phyloP scores from a whole-genome alignment of 768 basidiomycete species.

The Trametes gibbosa region DNA sequence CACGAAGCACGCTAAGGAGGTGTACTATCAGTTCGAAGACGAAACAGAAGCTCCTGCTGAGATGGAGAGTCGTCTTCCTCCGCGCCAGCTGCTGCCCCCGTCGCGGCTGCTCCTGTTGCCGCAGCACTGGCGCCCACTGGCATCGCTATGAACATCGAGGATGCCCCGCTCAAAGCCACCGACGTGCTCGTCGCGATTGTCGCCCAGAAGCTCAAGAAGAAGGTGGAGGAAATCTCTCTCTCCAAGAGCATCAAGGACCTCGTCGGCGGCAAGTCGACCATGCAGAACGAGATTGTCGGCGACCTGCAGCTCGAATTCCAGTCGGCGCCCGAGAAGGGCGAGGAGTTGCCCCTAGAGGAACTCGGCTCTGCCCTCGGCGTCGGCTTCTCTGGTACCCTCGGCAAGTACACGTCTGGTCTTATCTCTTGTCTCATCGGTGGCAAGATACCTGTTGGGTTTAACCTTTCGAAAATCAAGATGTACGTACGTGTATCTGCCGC shows the following conservation, averaged over 20 bases:
- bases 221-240: conserved; percentile 80
- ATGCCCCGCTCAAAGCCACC: conserved; percentile 86
- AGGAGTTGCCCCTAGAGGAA: conserved; percentile 95
- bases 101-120: conserved; percentile 41
- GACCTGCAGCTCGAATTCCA: conserved; percentile 94
- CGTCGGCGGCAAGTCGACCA: conserved; percentile 95
- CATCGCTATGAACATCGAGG: conserved; percentile 75
- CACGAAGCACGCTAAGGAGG: conserved; percentile 93
- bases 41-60: conserved; percentile 50
- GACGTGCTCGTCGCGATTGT: conserved; percentile 88
- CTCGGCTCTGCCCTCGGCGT: conserved; percentile 80
- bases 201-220: conserved; percentile 98
- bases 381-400: conserved; percentile 82
- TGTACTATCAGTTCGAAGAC: conserved; percentile 97
- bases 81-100: conserved; percentile 38
- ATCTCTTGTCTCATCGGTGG: conserved; percentile 88
- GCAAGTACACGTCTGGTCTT: conserved; percentile 90
- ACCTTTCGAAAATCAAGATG: conserved; percentile 83
- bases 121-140: conserved; percentile 50
- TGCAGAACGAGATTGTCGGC: conserved; percentile 98
- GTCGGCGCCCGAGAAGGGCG: conserved; percentile 96
- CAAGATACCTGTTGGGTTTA: conserved; percentile 99
- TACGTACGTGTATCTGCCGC: too few relatives aligned
- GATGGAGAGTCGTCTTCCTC: conserved; percentile 37
- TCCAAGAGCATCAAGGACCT: conserved; percentile 98